Evolutionary conservation across 2,329 filamentous ascomycete species (phyloP).

Genomic region (Ceratocystiopsis brevicomis): DNA sequence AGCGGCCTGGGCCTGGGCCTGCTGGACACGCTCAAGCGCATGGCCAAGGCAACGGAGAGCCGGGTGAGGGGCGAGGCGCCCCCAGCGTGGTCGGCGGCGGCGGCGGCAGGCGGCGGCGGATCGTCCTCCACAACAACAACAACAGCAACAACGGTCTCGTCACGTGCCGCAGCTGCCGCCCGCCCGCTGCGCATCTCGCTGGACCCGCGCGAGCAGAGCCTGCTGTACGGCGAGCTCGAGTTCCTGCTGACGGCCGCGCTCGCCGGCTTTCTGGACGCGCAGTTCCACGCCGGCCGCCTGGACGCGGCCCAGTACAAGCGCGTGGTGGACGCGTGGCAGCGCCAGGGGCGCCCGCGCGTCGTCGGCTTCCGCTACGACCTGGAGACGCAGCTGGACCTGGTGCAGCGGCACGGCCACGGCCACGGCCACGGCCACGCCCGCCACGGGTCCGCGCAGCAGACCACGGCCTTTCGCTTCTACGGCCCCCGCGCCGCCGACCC

Average conservation of each 20-base stretch:
- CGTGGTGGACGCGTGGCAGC: conserved; percentile 30
- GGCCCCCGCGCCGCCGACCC: conserved; percentile 25
- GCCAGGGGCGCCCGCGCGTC: conserved; percentile 33
- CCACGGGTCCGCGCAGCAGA: too few species aligned
- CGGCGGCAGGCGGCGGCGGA: too few species aligned
- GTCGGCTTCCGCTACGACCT: conserved; percentile 39
- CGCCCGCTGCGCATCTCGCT: conserved; percentile 27
- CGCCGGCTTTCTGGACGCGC: conserved; percentile 31
- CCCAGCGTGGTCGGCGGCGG: too few species aligned
- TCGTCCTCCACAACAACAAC: too few species aligned
- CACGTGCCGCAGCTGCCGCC: too few species aligned
- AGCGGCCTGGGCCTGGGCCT: conserved; percentile 12
- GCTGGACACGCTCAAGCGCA: conserved; percentile 29
- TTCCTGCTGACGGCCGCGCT: conserved; percentile 32
- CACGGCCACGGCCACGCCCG: too few species aligned
- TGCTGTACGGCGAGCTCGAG: conserved; percentile 40
- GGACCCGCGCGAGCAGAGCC: conserved; percentile 34
- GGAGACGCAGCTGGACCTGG: conserved; percentile 39
- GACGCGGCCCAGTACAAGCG: conserved; percentile 31
- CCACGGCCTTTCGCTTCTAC: conserved; percentile 33
- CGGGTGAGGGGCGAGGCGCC: too few species aligned
- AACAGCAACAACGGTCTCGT: too few species aligned
- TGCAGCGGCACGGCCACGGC: conserved; percentile 27
- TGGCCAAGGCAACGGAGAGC: conserved; percentile 30
- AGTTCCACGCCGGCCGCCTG: conserved; percentile 36